Conservation (phyloP, 805 yeast species). For the Saturnispora silvae region DNA sequence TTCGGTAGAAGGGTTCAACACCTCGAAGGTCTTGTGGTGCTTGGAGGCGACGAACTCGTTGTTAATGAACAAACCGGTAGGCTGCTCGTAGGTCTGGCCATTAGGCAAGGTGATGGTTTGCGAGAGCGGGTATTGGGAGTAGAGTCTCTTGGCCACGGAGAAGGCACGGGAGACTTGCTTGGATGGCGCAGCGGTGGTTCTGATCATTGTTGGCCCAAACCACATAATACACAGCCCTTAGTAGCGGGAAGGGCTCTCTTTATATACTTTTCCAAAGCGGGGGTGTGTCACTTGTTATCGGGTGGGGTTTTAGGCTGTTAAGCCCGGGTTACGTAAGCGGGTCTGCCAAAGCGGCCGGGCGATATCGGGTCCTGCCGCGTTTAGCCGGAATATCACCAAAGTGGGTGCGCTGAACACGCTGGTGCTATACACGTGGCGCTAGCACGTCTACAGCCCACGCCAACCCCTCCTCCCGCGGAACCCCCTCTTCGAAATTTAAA, state of each 20-base stretch:
- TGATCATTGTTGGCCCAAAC: neutral
- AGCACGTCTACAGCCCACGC: too few relatives aligned
- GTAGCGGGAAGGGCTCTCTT: neutral
- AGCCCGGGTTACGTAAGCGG: neutral
- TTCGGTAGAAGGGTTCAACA: slow-evolving; percentile 59
- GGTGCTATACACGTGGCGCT: too few relatives aligned
- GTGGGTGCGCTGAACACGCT: too few relatives aligned
- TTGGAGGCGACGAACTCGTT: slow-evolving; percentile 49
- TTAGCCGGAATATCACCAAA: too few relatives aligned
- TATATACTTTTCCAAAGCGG: neutral
- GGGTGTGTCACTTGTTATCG: neutral
- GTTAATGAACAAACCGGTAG: slow-evolving; percentile 54
- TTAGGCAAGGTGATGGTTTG: slow-evolving; percentile 26
- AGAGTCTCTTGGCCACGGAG: slow-evolving; percentile 9
- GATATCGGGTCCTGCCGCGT: too few relatives aligned
- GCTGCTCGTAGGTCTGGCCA: slow-evolving; percentile 27
- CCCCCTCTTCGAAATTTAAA: too few relatives aligned
- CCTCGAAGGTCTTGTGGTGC: slow-evolving; percentile 50
- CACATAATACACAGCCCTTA: neutral
- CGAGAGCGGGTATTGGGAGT: slow-evolving; percentile 17
- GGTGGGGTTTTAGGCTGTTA: neutral
- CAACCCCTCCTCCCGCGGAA: too few relatives aligned
- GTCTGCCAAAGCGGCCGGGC: too few relatives aligned
- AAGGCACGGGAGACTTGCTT: slow-evolving; percentile 1
- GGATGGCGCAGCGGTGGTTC: neutral